A percentile compares a stretch with the other conserved stretches of the same genome.
Evolutionary conservation across 768 basidiomycete genomes (phyloP).

Genomic region (Mrakia frigida): DNA sequence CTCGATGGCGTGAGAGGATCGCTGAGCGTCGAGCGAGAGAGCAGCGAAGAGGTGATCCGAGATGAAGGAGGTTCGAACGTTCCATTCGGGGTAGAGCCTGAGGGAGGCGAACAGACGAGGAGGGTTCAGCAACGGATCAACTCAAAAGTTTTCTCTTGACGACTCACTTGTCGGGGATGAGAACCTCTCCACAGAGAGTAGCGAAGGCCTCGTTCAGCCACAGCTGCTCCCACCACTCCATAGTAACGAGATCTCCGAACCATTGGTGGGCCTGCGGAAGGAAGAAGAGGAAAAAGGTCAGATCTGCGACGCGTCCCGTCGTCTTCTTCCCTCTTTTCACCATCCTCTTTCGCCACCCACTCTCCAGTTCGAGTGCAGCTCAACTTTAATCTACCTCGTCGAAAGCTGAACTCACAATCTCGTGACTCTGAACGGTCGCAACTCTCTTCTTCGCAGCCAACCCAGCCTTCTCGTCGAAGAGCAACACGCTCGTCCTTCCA

Average conservation of each 20-base stretch:
- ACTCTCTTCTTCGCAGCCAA: conserved; percentile 72
- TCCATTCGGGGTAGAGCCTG: conserved; percentile 64
- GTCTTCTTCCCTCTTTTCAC: neutral
- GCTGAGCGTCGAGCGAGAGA: conserved; percentile 71
- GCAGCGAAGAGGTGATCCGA: conserved; percentile 63
- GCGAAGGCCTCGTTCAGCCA: conserved; percentile 55
- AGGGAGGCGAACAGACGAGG: neutral
- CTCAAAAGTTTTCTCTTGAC: neutral
- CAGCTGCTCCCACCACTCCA: conserved; percentile 87
- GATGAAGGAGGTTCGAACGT: conserved; percentile 73
- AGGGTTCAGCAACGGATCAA: neutral
- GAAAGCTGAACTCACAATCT: conserved; percentile 53
- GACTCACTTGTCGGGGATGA: conserved; percentile 34
- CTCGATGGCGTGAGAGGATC: conserved; percentile 88
- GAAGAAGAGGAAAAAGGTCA: neutral
- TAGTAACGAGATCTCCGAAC: conserved; percentile 77
- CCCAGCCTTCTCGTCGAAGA: conserved; percentile 72
- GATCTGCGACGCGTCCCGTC: neutral
- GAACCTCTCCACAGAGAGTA: conserved; percentile 51
- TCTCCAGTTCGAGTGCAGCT: too few species aligned
- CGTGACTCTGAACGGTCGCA: conserved; percentile 72
- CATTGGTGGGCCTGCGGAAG: neutral
- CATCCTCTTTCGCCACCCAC: too few species aligned
- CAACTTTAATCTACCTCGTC: too few species aligned
- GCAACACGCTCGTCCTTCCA: conserved; percentile 72